These are phyloP conservation scores for Primulina huaijiensis DNA, from an alignment of 257 asterid genomes.

Conservation along the genomic window DNA sequence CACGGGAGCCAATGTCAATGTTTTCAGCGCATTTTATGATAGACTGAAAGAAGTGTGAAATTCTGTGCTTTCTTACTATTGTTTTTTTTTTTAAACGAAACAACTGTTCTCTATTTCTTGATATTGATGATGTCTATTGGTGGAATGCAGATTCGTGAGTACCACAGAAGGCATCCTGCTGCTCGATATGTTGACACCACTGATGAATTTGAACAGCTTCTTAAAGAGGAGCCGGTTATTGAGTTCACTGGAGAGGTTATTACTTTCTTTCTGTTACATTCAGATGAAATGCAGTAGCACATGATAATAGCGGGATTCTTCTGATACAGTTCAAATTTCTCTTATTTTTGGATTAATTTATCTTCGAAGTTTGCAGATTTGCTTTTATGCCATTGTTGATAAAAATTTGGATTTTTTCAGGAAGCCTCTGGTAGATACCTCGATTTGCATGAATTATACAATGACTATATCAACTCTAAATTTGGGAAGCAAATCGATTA, in stretches of 20 bases:
- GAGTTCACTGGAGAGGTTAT: constrained; percentile 94
- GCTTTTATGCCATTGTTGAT: neutral
- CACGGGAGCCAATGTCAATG: constrained; percentile 72
- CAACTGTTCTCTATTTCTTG: neutral
- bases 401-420: constrained; percentile 37
- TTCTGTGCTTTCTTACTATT: constrained; percentile 8
- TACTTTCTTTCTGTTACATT: neutral
- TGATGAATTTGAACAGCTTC: constrained; percentile 87
- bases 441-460: constrained; percentile 85
- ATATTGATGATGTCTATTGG: constrained; percentile 1
- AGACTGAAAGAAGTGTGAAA: constrained; percentile 73
- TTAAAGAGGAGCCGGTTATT: constrained; percentile 77
- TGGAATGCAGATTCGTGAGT: constrained; percentile 74
- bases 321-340: neutral
- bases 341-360: neutral
- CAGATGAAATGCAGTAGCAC: neutral
- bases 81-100: neutral
- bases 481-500: constrained; percentile 83
- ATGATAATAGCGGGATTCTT: neutral
- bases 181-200: constrained; percentile 73
- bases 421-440: constrained; percentile 91
- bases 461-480: constrained; percentile 78
- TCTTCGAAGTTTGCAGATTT: constrained; percentile 11
- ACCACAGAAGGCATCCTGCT: constrained; percentile 86
- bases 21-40: constrained; percentile 91